Conservation (phyloP, 345 rosid genomes). For the Gossypium ekmanianum region DNA sequence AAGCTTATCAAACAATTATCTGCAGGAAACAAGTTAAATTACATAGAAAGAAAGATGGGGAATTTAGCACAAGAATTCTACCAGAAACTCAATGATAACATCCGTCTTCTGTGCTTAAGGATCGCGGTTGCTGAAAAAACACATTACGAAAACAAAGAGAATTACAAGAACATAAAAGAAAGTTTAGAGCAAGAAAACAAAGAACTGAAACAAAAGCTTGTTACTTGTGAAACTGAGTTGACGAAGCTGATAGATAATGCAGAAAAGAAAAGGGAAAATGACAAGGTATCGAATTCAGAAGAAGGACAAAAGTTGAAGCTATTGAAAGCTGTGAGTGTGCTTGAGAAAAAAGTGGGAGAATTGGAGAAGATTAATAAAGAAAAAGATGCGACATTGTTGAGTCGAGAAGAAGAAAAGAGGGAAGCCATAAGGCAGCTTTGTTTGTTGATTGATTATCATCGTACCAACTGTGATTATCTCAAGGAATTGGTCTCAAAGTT, state of each 20-base stretch:
- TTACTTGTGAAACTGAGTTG: conserved; percentile 29
- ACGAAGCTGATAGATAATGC: conserved; percentile 30
- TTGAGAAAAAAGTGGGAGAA: conserved; percentile 34
- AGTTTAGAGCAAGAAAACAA: conserved; percentile 35
- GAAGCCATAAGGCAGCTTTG: conserved; percentile 81
- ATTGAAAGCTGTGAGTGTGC: conserved; percentile 28
- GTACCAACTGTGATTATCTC: conserved; percentile 49
- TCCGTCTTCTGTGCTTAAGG: conserved; percentile 54
- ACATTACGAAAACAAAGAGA: conserved; percentile 54
- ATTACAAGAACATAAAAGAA: conserved; percentile 34
- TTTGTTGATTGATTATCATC: conserved; percentile 72
- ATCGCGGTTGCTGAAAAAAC: conserved; percentile 69
- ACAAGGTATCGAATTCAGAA: conserved; percentile 35
- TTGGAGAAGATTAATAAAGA: conserved; percentile 42
- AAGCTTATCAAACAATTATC: conserved; percentile 34
- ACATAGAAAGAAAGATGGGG: conserved; percentile 58
- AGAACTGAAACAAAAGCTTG: conserved; percentile 24
- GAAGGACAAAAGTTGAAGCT: conserved; percentile 40
- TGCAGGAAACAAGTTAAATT: conserved; percentile 30
- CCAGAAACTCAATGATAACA: conserved; percentile 59
- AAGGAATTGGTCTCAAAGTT: conserved; percentile 44
- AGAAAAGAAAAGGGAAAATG: too few relatives aligned
- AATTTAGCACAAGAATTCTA: conserved; percentile 58
- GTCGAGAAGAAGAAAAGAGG: conserved; percentile 69
- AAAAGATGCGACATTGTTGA: conserved; percentile 40